Conservation (phyloP, 1,139 yeast genomes). For the Kodamaea ohmeri region DNA sequence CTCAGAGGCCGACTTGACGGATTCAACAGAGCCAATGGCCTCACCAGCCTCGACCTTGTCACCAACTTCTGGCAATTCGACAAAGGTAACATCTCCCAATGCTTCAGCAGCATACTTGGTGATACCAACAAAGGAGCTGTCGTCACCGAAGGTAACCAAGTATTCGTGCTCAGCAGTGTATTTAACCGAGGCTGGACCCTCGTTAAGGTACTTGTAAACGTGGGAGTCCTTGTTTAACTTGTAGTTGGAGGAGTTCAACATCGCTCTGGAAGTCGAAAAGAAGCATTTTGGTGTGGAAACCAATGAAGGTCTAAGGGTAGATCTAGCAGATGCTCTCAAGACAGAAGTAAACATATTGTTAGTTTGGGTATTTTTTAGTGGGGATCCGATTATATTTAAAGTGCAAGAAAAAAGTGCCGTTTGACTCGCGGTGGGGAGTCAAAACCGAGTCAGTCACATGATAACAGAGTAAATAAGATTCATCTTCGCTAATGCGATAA, state of each 20-base stretch:
- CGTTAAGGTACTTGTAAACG: conserved; percentile 48
- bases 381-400: conserved; percentile 7
- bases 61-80: conserved; percentile 84
- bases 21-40: conserved; percentile 87
- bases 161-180: conserved; percentile 95
- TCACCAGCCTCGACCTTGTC: conserved; percentile 69
- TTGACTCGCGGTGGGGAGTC: conserved; percentile 9
- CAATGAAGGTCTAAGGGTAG: conserved; percentile 10
- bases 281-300: conserved; percentile 15
- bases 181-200: conserved; percentile 53
- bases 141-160: conserved; percentile 83
- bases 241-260: conserved; percentile 42
- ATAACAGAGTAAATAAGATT: background rate
- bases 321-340: conserved; percentile 12
- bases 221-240: conserved; percentile 50
- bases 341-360: conserved; percentile 11
- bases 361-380: conserved; percentile 3
- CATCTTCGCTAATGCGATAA: background rate
- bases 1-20: conserved; percentile 93
- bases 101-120: conserved; percentile 96
- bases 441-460: conserved; percentile 6
- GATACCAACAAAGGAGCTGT: conserved; percentile 83
- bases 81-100: conserved; percentile 94
- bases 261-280: conserved; percentile 16
- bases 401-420: conserved; percentile 7